phyloP scores from a whole-genome alignment of 768 basidiomycete genomes.

The Collybia mongolica region DNA sequence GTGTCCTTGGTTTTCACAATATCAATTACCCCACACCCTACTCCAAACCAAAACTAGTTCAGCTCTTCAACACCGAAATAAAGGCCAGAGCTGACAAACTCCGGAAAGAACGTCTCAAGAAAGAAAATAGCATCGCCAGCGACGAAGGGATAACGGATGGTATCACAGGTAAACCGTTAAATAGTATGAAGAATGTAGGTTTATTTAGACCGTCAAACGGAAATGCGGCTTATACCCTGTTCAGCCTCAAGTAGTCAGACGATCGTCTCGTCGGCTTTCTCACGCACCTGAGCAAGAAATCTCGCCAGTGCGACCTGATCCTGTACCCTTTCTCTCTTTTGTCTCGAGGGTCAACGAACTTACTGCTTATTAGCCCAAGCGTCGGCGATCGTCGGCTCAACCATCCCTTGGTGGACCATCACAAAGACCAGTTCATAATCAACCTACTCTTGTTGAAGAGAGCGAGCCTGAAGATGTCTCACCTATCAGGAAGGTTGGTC shows the following conservation, averaged over 20 bases:
- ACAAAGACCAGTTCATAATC: constrained; percentile 31
- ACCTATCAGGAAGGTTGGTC: constrained; percentile 58
- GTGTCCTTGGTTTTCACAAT: constrained; percentile 75
- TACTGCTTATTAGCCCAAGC: constrained; percentile 55
- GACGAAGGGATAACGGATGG: constrained; percentile 85
- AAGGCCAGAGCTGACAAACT: constrained; percentile 55
- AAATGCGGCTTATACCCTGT: constrained; percentile 7
- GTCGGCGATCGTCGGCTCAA: constrained; percentile 78
- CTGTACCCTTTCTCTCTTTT: constrained; percentile 38
- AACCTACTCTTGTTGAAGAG: constrained; percentile 60
- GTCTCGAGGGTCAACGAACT: constrained; percentile 10
- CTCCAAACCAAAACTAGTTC: constrained; percentile 74
- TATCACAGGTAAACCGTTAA: constrained; percentile 69
- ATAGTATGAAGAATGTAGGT: constrained; percentile 1
- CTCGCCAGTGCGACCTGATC: constrained; percentile 46
- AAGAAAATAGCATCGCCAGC: constrained; percentile 70
- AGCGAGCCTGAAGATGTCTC: constrained; percentile 70
- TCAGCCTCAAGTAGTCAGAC: constrained; percentile 33
- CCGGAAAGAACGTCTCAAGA: constrained; percentile 63
- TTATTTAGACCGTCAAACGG: no score
- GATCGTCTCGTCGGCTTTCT: constrained; percentile 67
- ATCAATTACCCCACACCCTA: constrained; percentile 72
- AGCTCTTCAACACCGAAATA: constrained; percentile 77
- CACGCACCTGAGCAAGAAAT: constrained; percentile 48
- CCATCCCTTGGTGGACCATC: constrained; percentile 56